phyloP scores from a whole-genome alignment of 78 protist genomes.

The Pigoraptor vietnamica region DNA sequence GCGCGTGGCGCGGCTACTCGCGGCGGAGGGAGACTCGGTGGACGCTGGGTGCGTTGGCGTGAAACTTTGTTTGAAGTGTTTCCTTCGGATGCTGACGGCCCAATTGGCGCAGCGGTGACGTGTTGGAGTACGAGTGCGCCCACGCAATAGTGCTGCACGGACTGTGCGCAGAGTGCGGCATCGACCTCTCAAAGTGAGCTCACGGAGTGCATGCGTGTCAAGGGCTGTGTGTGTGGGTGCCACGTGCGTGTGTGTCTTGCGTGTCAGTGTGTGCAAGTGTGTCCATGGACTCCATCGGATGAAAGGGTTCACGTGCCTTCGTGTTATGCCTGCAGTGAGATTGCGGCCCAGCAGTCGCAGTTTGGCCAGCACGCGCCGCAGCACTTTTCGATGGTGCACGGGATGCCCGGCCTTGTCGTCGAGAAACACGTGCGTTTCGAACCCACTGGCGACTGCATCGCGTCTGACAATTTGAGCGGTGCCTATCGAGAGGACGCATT shows the following conservation, averaged over 20 bases:
- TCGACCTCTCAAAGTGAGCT: not conserved
- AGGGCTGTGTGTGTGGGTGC: not conserved
- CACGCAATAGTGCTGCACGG: not conserved
- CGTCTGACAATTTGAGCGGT: not conserved
- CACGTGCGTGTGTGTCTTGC: too few relatives aligned
- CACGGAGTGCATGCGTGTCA: not conserved
- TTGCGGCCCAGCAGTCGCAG: not conserved
- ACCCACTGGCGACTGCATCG: not conserved
- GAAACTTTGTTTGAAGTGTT: too few relatives aligned
- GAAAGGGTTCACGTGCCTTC: too few relatives aligned
- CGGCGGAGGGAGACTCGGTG: not conserved
- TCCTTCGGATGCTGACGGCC: too few relatives aligned
- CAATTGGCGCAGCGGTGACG: not conserved
- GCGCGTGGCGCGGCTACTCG: not conserved
- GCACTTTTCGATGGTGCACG: not conserved
- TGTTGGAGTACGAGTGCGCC: not conserved
- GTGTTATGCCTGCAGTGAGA: not conserved
- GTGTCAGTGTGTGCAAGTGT: too few relatives aligned
- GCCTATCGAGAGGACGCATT: not conserved
- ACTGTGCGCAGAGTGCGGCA: not conserved
- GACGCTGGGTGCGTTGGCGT: not conserved
- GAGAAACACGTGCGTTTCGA: not conserved
- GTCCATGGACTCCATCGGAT: too few relatives aligned
- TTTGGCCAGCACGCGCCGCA: not conserved
- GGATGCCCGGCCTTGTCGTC: not conserved